Conservation (phyloP, 352 stramenopile species). For the Globisporangium ultimum region DNA sequence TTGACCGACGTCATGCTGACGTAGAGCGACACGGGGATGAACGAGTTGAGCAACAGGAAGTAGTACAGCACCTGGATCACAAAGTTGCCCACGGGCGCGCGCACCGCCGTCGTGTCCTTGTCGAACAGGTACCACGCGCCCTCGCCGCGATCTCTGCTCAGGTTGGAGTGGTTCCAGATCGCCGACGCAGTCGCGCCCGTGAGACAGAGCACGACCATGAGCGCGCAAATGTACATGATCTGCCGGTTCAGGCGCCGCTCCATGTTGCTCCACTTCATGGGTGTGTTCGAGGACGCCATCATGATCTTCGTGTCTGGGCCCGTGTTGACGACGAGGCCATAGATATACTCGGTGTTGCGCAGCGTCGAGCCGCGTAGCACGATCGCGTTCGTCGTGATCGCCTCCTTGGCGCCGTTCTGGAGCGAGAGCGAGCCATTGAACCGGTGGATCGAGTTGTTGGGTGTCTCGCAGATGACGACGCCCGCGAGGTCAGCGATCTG, state of each 20-base stretch:
- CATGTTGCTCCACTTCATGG: slow-evolving; percentile 89
- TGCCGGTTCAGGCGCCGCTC: slow-evolving; percentile 75
- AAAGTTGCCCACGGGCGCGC: slow-evolving; percentile 64
- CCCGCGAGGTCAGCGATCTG: slow-evolving; percentile 50
- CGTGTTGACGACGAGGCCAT: slow-evolving; percentile 91
- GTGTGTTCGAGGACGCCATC: slow-evolving; percentile 75
- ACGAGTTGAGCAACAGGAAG: slow-evolving; percentile 91
- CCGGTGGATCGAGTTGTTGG: slow-evolving; percentile 90
- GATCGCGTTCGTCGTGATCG: slow-evolving; percentile 76
- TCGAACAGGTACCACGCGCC: slow-evolving; percentile 79
- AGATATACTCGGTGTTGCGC: slow-evolving; percentile 91
- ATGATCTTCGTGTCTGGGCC: slow-evolving; percentile 89
- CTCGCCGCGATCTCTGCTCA: slow-evolving; percentile 30
- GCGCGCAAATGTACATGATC: slow-evolving; percentile 80
- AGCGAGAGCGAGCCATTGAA: slow-evolving; percentile 87
- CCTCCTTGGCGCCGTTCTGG: slow-evolving; percentile 53
- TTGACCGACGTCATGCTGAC: slow-evolving; percentile 93
- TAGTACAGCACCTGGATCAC: slow-evolving; percentile 93
- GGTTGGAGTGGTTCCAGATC: slow-evolving; percentile 66
- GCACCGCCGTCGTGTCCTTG: slow-evolving; percentile 36
- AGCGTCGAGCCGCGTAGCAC: slow-evolving; percentile 86
- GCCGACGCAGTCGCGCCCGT: slow-evolving; percentile 55
- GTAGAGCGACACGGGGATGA: slow-evolving; percentile 95
- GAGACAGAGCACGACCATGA: slow-evolving; percentile 80
- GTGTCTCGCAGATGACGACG: slow-evolving; percentile 72